Percentiles rank a stretch among this genome's conserved stretches.
Evolutionary conservation across 2,329 filamentous ascomycete genomes (phyloP).

Genomic region (Thermochaetoides dissita): DNA sequence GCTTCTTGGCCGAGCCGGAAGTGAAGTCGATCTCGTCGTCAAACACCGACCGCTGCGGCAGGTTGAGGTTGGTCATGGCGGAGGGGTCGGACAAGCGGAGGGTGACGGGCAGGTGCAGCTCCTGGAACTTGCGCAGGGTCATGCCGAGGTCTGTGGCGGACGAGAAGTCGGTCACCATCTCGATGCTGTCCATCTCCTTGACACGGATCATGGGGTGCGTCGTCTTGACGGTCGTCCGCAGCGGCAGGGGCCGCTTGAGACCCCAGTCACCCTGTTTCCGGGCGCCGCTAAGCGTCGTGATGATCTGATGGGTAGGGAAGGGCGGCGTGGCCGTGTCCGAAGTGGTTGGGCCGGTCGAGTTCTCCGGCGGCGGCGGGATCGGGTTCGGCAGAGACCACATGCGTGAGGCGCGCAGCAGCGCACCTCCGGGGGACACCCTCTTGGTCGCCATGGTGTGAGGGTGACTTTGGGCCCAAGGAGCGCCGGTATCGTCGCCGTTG

Average conservation of each 20-base stretch:
- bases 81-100: slow-evolving; percentile 17
- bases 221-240: slow-evolving; percentile 57
- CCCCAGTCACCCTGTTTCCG: slow-evolving; percentile 79
- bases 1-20: slow-evolving; percentile 22
- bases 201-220: slow-evolving; percentile 65
- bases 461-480: slow-evolving; percentile 2
- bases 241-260: slow-evolving; percentile 69
- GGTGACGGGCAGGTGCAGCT: slow-evolving; percentile 60
- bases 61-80: slow-evolving; percentile 7
- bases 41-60: slow-evolving; percentile 38
- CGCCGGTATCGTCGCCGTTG: slow-evolving; percentile 4
- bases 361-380: slow-evolving; percentile 43
- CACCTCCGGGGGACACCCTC: slow-evolving; percentile 44
- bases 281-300: slow-evolving; percentile 62
- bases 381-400: slow-evolving; percentile 77
- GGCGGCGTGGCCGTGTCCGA: slow-evolving; percentile 60
- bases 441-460: slow-evolving; percentile 18
- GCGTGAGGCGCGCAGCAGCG: slow-evolving; percentile 71
- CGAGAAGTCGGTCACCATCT: slow-evolving; percentile 79
- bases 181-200: slow-evolving; percentile 65
- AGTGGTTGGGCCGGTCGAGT: slow-evolving; percentile 31
- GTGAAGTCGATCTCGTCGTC: slow-evolving; percentile 45
- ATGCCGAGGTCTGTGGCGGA: slow-evolving; percentile 70
- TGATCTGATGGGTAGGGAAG: slow-evolving; percentile 70
- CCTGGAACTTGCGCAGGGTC: slow-evolving; percentile 74